Percentiles rank a stretch among this genome's conserved stretches.
Evolutionary conservation across 2,329 filamentous ascomycete genomes (phyloP).

Genomic region (Calycina herbarum): DNA sequence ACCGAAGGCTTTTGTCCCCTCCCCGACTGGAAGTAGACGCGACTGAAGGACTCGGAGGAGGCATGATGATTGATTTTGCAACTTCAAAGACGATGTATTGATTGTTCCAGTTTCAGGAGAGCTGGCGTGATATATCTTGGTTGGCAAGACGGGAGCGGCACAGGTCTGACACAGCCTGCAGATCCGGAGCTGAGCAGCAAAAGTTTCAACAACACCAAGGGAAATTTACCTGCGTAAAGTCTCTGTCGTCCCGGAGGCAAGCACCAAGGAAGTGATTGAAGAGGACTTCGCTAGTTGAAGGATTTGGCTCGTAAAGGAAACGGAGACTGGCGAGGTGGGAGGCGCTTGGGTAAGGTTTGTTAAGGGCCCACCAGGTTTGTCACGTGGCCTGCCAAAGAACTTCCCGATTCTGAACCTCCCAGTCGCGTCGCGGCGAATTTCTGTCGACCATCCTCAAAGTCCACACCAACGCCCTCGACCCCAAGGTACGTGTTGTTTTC

Average conservation of each 20-base stretch:
- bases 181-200: too few species aligned
- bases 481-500: conserved; percentile 14
- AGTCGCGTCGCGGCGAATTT: conserved; percentile 3
- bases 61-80: background rate
- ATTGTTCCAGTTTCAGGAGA: background rate
- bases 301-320: too few species aligned
- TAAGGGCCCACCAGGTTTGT: background rate
- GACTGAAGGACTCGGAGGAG: background rate
- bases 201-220: too few species aligned
- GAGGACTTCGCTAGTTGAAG: too few species aligned
- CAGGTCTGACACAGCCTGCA: too few species aligned
- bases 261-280: too few species aligned
- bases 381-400: background rate
- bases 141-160: too few species aligned
- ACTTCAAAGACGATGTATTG: background rate
- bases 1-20: conserved; percentile 7
- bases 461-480: conserved; percentile 8
- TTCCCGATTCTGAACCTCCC: background rate
- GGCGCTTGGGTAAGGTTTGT: too few species aligned
- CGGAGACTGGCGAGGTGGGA: too few species aligned
- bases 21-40: conserved; percentile 5
- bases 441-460: background rate
- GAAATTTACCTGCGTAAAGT: too few species aligned
- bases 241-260: too few species aligned
- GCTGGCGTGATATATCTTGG: background rate